Base-by-base conservation (phyloP, 2,329 filamentous ascomycete species). In the Ceratocystis colombiana region DNA sequence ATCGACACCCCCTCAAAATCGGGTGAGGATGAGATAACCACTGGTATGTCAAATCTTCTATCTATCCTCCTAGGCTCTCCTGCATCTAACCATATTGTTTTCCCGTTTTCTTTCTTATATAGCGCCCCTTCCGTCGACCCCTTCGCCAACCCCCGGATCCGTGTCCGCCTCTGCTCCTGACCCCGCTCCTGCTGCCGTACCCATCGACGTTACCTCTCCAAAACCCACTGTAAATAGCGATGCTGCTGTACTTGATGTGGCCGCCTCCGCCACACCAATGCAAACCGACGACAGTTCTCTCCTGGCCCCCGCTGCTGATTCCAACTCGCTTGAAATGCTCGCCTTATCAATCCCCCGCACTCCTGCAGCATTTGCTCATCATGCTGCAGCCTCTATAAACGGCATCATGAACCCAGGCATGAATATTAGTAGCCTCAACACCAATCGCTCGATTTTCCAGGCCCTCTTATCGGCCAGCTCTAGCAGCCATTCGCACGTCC, bases 331-430 rank as follows among this genome's bases (percentile, higher is more conserved):
- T 20, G 59, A 68, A 22, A 28, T 68, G 30, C 41, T 68, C 33
- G 22, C 66, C 4, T 55, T 65, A n/a, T 63, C 63, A 3, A 68
- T 68, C 30, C 66, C 66, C 28, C 63, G 64, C 37, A 68, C 64
- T 20, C 66, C 66, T 15, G 65, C 66, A 1, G 59, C 66, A 46
- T 68, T 68, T 65, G 64, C 63, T 17, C 66, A 68, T 5, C 63
- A 68, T 17, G 61, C 64, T 30, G 66, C 66, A 12, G 64, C 41
- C 33, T 37, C 57, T 20, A 22, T 68, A 22, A 50, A 30, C 53
- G 62, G 62, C 30, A 64, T 30, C 12, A 48, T 62, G 15, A 46
- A 57, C 28, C 41, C 61, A 2, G 20, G 15, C 22, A 63, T 63
- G 15, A 33, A 30, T n/a, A 25, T 63, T 22, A 25, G 22, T 28